Conservation (phyloP, 2,329 filamentous ascomycete genomes). For the Aureobasidium sp. region DNA sequence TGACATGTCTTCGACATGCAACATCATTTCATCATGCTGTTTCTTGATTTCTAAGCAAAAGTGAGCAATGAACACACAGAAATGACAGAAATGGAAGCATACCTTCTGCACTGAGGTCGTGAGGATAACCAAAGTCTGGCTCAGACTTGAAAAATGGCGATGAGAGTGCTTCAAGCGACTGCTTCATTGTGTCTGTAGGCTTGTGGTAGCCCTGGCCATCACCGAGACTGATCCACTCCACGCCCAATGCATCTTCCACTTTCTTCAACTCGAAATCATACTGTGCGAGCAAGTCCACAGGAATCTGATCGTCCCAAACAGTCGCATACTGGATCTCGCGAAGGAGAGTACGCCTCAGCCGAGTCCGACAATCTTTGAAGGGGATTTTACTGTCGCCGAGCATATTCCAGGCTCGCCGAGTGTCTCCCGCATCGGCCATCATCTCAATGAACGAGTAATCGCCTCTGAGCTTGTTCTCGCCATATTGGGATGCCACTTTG, state of each 20-base stretch:
- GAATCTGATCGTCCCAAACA: slow-evolving; percentile 19
- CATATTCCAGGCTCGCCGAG: slow-evolving; percentile 23
- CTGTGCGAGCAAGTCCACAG: slow-evolving; percentile 20
- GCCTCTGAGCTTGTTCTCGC: slow-evolving; percentile 19
- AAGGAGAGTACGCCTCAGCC: slow-evolving; percentile 19
- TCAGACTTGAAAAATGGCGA: slow-evolving; percentile 18
- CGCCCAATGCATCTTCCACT: slow-evolving; percentile 24
- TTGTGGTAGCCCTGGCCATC: slow-evolving; percentile 20
- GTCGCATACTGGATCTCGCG: slow-evolving; percentile 20
- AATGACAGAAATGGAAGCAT: not conserved
- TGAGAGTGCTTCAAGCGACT: slow-evolving; percentile 21
- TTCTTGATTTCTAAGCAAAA: not conserved
- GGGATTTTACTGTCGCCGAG: slow-evolving; percentile 18
- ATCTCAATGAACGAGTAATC: slow-evolving; percentile 29
- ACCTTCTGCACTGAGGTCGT: slow-evolving; percentile 13
- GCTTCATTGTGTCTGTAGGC: slow-evolving; percentile 16
- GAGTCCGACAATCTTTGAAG: slow-evolving; percentile 17
- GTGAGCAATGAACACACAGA: not conserved
- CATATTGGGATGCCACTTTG: not conserved
- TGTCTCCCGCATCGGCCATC: slow-evolving; percentile 22
- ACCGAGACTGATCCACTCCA: slow-evolving; percentile 19
- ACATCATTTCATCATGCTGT: not conserved
- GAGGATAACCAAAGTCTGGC: slow-evolving; percentile 24
- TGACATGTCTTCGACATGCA: not conserved
- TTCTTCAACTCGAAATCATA: slow-evolving; percentile 22